Conservation (phyloP, 306 rosid genomes). For the Biancaea sappan region DNA sequence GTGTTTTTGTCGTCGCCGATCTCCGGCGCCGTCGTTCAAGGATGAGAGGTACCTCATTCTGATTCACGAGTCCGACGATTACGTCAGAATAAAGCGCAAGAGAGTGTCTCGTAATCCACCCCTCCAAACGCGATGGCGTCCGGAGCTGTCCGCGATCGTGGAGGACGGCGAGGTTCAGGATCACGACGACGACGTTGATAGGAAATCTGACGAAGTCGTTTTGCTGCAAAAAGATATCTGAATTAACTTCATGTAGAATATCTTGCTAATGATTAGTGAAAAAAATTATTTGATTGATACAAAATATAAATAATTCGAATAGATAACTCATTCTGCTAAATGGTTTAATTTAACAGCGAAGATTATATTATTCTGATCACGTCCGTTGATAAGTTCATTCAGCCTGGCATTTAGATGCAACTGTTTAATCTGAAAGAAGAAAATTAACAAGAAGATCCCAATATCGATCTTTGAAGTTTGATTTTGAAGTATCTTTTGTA, state of each 20-base stretch:
- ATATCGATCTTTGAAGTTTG: too few species aligned
- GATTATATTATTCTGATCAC: too few species aligned
- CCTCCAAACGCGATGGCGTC: constrained; percentile 1
- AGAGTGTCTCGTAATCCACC: neutral
- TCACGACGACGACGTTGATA: neutral
- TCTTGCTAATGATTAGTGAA: too few species aligned
- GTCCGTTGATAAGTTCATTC: too few species aligned
- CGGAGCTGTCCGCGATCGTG: constrained; percentile 21
- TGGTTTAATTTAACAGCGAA: too few species aligned
- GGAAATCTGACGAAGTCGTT: neutral
- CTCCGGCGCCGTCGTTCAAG: neutral
- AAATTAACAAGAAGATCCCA: neutral
- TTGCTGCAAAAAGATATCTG: too few species aligned
- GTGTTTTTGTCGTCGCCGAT: neutral
- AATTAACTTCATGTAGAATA: too few species aligned
- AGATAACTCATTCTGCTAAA: too few species aligned
- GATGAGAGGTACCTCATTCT: neutral
- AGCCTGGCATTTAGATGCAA: too few species aligned
- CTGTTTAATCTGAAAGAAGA: neutral
- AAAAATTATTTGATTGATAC: too few species aligned
- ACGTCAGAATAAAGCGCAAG: neutral
- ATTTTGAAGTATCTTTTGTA: neutral
- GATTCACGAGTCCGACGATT: neutral
- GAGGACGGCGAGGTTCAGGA: constrained; percentile 19
- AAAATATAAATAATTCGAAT: too few species aligned